Conservation (phyloP, 2,329 filamentous ascomycete genomes). For the Diaporthe capsici region DNA sequence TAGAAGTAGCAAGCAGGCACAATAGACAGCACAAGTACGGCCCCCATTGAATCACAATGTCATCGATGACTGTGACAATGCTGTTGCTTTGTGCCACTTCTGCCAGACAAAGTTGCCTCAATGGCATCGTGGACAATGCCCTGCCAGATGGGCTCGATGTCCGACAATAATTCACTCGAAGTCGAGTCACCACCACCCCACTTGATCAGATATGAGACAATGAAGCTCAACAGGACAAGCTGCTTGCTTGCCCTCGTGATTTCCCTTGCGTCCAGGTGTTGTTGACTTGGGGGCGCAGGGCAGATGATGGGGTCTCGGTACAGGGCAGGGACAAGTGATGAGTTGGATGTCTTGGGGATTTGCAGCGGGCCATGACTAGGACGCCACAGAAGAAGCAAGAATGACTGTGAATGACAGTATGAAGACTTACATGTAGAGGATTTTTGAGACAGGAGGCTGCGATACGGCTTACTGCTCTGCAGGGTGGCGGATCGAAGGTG, state of each 20-base stretch:
- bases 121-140: neutral
- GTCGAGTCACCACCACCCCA: neutral
- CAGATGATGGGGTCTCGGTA: neutral
- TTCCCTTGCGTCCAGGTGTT: neutral
- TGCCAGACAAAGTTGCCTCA: neutral
- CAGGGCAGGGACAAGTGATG: neutral
- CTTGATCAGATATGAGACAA: neutral
- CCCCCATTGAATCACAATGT: neutral
- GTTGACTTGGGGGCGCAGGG: neutral
- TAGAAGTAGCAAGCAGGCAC: neutral
- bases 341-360: neutral
- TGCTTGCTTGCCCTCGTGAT: neutral
- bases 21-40: neutral
- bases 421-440: slow-evolving; percentile 25
- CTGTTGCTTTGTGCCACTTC: neutral
- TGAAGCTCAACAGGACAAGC: neutral
- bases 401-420: neutral
- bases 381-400: neutral
- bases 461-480: slow-evolving; percentile 30
- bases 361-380: neutral
- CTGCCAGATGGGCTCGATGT: no score
- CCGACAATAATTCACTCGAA: neutral
- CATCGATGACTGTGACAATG: neutral
- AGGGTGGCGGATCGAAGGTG: slow-evolving; percentile 14
- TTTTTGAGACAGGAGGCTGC: slow-evolving; percentile 15